phyloP scores from a whole-genome alignment of 2,329 filamentous ascomycete genomes.

The Xylariaceae sp. region DNA sequence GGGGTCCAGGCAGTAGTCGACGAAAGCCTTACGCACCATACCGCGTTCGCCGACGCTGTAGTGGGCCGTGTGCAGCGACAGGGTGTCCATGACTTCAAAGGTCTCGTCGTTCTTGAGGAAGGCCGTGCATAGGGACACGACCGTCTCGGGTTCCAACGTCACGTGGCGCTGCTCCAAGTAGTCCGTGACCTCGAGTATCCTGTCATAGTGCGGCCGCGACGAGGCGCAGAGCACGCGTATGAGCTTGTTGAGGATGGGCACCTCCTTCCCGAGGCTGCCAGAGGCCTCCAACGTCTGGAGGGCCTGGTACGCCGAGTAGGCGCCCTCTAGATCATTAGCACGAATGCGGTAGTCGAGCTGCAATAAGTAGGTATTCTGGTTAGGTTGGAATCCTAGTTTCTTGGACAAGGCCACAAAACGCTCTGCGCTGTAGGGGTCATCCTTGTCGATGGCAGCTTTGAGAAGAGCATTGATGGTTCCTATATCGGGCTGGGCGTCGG shows the following conservation, averaged over 20 bases:
- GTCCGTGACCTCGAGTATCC: slow-evolving; percentile 68
- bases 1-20: slow-evolving; percentile 63
- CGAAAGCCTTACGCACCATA: slow-evolving; percentile 61
- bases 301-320: slow-evolving; percentile 60
- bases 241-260: slow-evolving; percentile 65
- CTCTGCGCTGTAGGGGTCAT: slow-evolving; percentile 69
- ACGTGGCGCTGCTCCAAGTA: slow-evolving; percentile 68
- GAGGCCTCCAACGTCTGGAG: slow-evolving; percentile 54
- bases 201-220: slow-evolving; percentile 60
- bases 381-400: slow-evolving; percentile 61
- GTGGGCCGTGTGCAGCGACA: slow-evolving; percentile 69
- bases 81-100: slow-evolving; percentile 74
- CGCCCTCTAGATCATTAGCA: slow-evolving; percentile 67
- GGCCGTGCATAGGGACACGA: slow-evolving; percentile 67
- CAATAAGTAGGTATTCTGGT: slow-evolving; percentile 67
- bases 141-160: slow-evolving; percentile 68
- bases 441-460: slow-evolving; percentile 63
- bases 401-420: slow-evolving; percentile 65
- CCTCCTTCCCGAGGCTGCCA: slow-evolving; percentile 50
- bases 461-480: slow-evolving; percentile 75
- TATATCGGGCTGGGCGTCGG: slow-evolving; percentile 56
- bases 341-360: slow-evolving; percentile 74
- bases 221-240: slow-evolving; percentile 63
- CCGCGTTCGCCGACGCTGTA: slow-evolving; percentile 68
- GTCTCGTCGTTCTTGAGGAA: slow-evolving; percentile 74